Evolutionary conservation across 345 rosid genomes (phyloP).

Genomic region (Aegle marmelos): DNA sequence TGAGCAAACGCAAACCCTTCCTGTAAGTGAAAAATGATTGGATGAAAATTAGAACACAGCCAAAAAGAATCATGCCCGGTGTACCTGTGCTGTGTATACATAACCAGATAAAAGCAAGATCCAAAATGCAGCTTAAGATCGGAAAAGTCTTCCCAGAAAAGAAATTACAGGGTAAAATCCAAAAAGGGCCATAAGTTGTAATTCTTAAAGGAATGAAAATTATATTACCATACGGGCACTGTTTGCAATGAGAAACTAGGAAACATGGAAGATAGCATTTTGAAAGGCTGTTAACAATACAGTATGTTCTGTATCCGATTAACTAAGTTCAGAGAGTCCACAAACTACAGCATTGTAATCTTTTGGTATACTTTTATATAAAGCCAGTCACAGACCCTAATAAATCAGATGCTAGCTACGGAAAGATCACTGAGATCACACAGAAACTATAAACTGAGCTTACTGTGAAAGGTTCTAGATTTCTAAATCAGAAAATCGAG

Average conservation of each 20-base stretch:
- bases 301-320: neutral
- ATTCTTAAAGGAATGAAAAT: neutral
- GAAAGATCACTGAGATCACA: neutral
- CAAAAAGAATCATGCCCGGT: neutral
- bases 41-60: neutral
- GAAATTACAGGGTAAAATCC: neutral
- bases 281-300: neutral
- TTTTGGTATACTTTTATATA: neutral
- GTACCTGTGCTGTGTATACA: neutral
- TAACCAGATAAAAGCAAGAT: neutral
- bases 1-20: conserved; percentile 99
- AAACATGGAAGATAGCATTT: neutral
- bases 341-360: neutral
- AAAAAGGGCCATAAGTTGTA: neutral
- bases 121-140: neutral
- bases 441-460: neutral
- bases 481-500: neutral
- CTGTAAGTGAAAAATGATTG: conserved; percentile 34
- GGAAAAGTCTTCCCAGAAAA: neutral
- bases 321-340: neutral
- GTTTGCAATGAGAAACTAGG: neutral
- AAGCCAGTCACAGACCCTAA: neutral
- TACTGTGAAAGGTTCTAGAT: neutral
- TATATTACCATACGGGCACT: neutral
- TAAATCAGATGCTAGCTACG: neutral